Base-by-base conservation (phyloP, 768 basidiomycete genomes). In the Lactifluus subvellereus region DNA sequence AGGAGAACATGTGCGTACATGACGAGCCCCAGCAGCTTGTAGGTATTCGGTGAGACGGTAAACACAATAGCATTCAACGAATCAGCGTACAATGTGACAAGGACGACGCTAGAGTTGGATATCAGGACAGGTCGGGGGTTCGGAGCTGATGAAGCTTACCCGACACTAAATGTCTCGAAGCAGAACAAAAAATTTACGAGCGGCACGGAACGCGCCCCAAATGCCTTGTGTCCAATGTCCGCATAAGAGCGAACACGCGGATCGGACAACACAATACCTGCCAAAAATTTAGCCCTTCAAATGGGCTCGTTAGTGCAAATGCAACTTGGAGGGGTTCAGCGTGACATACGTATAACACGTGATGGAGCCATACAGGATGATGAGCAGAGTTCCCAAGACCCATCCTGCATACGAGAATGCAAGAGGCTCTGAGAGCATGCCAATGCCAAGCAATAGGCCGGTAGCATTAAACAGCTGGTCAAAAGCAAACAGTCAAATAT, bases 351-450 rank as follows among this genome's bases (percentile, higher is more conserved):
- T 94, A 73, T 97, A 91, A 71, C 92, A 96, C 8, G 93, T 88
- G 18, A 95, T 73, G 62, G 81, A 79, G 0, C 88, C 92, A 69
- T 93, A 94, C 57, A 83, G 82, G 11, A 91, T 71, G 61, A 96
- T 83, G 16, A 98, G 77, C 30, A 81, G 7, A 0, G 86, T 87
- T 0, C 96, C 95, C 42, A 80, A 77, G 18, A 87, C 75, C 95
- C 95, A 98, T 3, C 95, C 96, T 2, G 92, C 84, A 69, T 91
- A 92, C 1, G 94, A 85, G 69, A 97, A 96, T 0, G 95, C 95
- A 30, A 97, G 78, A 0, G 94, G 92, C 71, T 92, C 87, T 13
- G 91, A 91, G 18, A 95, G 80, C 79, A 96, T 87, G 4, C 94
- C 94, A 65, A 95, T 87, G 6, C 94, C 94, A 20, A 94, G 78